Evolutionary conservation across 371 early-diverging fungal species (phyloP).

Genomic region (Mycotypha africana): DNA sequence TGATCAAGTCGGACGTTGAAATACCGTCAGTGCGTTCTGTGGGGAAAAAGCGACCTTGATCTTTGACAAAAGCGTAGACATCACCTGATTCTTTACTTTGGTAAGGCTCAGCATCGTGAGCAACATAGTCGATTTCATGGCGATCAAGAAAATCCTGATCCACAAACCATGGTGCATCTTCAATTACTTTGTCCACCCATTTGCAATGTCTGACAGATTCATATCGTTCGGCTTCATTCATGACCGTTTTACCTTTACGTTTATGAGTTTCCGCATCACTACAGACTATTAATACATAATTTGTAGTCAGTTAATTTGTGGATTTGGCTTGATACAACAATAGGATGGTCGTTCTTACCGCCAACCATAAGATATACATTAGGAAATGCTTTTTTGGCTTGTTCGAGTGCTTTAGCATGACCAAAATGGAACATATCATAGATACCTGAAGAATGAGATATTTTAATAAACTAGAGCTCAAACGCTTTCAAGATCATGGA

Average conservation of each 20-base stretch:
- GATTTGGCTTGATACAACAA: neutral
- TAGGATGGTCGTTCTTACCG: slow-evolving; percentile 62
- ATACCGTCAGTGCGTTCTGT: slow-evolving; percentile 93
- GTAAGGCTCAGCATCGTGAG: slow-evolving; percentile 97
- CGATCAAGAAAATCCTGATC: slow-evolving; percentile 84
- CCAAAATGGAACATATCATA: slow-evolving; percentile 97
- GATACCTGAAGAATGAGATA: slow-evolving; percentile 53
- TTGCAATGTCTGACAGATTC: slow-evolving; percentile 92
- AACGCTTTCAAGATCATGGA: neutral
- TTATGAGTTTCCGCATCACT: slow-evolving; percentile 80
- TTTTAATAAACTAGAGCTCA: too few relatives aligned
- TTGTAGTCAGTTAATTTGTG: too few relatives aligned
- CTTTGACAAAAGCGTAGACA: slow-evolving; percentile 93
- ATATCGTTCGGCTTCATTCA: slow-evolving; percentile 84
- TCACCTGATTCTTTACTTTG: slow-evolving; percentile 78
- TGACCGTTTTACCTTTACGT: slow-evolving; percentile 92
- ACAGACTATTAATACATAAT: slow-evolving; percentile 63
- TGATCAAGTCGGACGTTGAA: slow-evolving; percentile 94
- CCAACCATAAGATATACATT: slow-evolving; percentile 88
- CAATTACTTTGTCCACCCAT: slow-evolving; percentile 95
- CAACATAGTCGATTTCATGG: slow-evolving; percentile 94
- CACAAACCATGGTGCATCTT: slow-evolving; percentile 89
- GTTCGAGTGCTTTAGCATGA: slow-evolving; percentile 89
- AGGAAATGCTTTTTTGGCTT: slow-evolving; percentile 91
- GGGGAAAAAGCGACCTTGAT: slow-evolving; percentile 84